Evolutionary conservation across 352 stramenopile genomes (phyloP).

Genomic region (Phytophthora pinifolia): DNA sequence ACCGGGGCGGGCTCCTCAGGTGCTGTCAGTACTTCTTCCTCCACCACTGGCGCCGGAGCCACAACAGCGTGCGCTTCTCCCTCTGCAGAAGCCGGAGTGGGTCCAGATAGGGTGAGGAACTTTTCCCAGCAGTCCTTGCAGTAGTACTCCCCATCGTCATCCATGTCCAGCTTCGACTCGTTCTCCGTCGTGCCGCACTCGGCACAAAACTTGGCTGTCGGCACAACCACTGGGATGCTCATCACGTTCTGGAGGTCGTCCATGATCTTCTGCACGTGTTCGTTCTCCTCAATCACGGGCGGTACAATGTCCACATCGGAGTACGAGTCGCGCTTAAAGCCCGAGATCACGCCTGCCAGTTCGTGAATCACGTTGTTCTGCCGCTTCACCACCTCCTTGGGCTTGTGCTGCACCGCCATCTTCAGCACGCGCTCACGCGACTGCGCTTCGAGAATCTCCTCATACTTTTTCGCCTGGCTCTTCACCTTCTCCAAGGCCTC

Average conservation of each 20-base stretch:
- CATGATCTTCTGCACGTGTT: constrained; percentile 72
- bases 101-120: constrained; percentile 60
- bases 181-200: constrained; percentile 79
- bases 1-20: constrained; percentile 7
- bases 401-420: constrained; percentile 71
- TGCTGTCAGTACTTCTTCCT: constrained; percentile 12
- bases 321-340: constrained; percentile 79
- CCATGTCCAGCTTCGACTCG: constrained; percentile 73
- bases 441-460: constrained; percentile 75
- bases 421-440: constrained; percentile 69
- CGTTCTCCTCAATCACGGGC: constrained; percentile 56
- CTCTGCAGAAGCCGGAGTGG: constrained; percentile 10
- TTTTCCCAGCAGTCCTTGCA: constrained; percentile 90
- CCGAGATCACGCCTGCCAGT: constrained; percentile 65
- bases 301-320: constrained; percentile 67
- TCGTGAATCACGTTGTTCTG: constrained; percentile 87
- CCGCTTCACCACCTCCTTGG: constrained; percentile 69
- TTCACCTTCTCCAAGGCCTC: constrained; percentile 86
- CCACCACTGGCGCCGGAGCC: constrained; percentile 12
- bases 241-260: constrained; percentile 77
- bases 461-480: constrained; percentile 83
- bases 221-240: constrained; percentile 80
- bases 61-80: not conserved
- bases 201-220: constrained; percentile 74
- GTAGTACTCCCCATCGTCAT: constrained; percentile 85